Conservation (phyloP, 2,329 filamentous ascomycete genomes). For the Pseudogymnoascus sp. region DNA sequence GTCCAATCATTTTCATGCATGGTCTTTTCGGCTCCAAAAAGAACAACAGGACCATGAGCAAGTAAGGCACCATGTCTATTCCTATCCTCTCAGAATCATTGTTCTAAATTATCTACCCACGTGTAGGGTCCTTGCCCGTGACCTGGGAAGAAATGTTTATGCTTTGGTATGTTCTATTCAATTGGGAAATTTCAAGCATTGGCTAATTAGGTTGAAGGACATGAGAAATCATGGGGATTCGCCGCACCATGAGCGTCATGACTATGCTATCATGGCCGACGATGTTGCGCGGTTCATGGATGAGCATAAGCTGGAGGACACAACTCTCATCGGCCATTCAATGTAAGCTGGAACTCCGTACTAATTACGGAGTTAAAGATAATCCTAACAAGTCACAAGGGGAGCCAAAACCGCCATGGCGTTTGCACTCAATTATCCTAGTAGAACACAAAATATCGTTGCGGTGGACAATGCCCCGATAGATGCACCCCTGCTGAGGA, state of each 20-base stretch:
- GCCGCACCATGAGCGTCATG: slow-evolving; percentile 67
- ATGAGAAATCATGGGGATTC: slow-evolving; percentile 91
- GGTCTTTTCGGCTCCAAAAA: slow-evolving; percentile 92
- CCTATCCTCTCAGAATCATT: slow-evolving; percentile 9
- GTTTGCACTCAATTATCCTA: slow-evolving; percentile 65
- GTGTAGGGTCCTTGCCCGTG: slow-evolving; percentile 67
- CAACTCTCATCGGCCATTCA: slow-evolving; percentile 84
- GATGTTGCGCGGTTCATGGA: slow-evolving; percentile 76
- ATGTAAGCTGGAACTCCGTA: slow-evolving; percentile 53
- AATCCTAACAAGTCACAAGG: slow-evolving; percentile 39
- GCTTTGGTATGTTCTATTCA: slow-evolving; percentile 55
- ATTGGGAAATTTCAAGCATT: slow-evolving; percentile 12
- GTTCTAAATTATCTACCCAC: neutral
- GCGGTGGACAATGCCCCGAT: slow-evolving; percentile 90
- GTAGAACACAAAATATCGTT: slow-evolving; percentile 63
- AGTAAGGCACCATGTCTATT: slow-evolving; percentile 51
- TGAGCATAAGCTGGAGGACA: slow-evolving; percentile 60
- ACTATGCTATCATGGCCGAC: slow-evolving; percentile 75
- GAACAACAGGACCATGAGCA: slow-evolving; percentile 92
- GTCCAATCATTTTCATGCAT: slow-evolving; percentile 81
- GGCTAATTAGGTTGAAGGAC: slow-evolving; percentile 50
- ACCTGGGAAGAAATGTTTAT: slow-evolving; percentile 75
- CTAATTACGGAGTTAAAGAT: neutral
- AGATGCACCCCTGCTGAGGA: slow-evolving; percentile 65
- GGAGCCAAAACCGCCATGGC: slow-evolving; percentile 92